Evolutionary conservation across 768 basidiomycete genomes (phyloP), one percentile per base, ranked within the genome.

Genomic region (Trametes sanguinea): DNA sequence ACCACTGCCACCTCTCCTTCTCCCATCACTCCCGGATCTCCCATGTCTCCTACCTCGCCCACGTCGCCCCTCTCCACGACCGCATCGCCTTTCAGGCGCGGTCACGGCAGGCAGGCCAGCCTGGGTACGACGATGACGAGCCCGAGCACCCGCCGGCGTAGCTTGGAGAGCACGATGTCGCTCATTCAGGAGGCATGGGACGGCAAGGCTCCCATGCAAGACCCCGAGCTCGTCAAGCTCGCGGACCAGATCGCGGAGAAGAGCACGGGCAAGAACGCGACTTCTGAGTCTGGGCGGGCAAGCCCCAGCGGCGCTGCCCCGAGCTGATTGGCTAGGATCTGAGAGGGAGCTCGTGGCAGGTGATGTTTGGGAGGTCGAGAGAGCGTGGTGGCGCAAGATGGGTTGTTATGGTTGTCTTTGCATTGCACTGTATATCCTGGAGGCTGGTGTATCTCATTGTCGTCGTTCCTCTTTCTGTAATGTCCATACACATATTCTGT

Each of bases 61-160:
- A 75, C 76, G 10, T 74, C 73, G 42, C 67, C 69, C 11, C 72
- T 65, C 33, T 68, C 74, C 29, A 57, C 70, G 43, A 67, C 72
- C 2, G 57, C 68, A 1, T 71, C 74, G 16, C 82, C 84, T 6
- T 88, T 86, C 81, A 84, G 83, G 63, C 85, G 89, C 43, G 86
- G 90, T 13, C 90, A 91, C 67, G 81, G 81, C 2, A 81, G 93
- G 46, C 86, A 90, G 69, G 86, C 88, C 53, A 95, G 92, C 71
- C 75, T 98, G 64, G 96, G 96, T 3, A 98, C 96, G 65, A 98
- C 95, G 65, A 90, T 88, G 86, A 96, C 95, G 53, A 92, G 89
- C 69, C 96, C 97, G 13, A 95, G 92, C 73, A 98, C 89, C 52
- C 80, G 97, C 66, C 80, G 96, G 75, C 80, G 96, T 73, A 94